Evolutionary conservation across 805 yeast genomes (phyloP).

Genomic region (Suhomyces kilbournensis): DNA sequence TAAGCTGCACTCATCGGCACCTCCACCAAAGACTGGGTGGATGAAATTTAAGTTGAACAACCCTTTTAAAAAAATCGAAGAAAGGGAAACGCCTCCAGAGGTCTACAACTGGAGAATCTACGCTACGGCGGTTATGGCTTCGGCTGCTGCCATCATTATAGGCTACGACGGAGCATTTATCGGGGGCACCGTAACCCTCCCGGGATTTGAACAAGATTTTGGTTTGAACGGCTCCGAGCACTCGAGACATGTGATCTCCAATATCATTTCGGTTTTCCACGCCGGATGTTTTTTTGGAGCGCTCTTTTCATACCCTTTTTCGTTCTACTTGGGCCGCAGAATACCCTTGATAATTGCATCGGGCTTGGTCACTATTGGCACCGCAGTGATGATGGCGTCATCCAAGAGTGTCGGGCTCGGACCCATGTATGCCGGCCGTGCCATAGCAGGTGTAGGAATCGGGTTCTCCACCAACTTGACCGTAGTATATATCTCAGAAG

Average conservation of each 20-base stretch:
- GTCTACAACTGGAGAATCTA: constrained; percentile 36
- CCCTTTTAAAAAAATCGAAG: constrained; percentile 33
- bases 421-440: constrained; percentile 38
- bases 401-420: constrained; percentile 24
- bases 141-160: constrained; percentile 39
- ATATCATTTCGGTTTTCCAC: constrained; percentile 38
- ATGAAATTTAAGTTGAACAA: constrained; percentile 7
- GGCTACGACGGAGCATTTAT: constrained; percentile 43
- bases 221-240: constrained; percentile 23
- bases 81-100: constrained; percentile 36
- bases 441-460: constrained; percentile 34
- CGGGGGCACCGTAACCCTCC: constrained; percentile 38
- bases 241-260: constrained; percentile 23
- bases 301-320: constrained; percentile 33
- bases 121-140: constrained; percentile 34
- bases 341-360: constrained; percentile 32
- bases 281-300: constrained; percentile 42
- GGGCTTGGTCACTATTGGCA: constrained; percentile 30
- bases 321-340: constrained; percentile 33
- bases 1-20: background rate
- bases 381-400: constrained; percentile 37
- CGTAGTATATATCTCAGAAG: constrained; percentile 35
- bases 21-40: background rate
- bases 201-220: constrained; percentile 31
- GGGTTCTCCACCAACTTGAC: constrained; percentile 37